Evolutionary conservation across 495 filamentous ascomycete genomes (phyloP), one percentile per base, ranked within the genome.

Genomic region (Penicillium malachiteum): DNA sequence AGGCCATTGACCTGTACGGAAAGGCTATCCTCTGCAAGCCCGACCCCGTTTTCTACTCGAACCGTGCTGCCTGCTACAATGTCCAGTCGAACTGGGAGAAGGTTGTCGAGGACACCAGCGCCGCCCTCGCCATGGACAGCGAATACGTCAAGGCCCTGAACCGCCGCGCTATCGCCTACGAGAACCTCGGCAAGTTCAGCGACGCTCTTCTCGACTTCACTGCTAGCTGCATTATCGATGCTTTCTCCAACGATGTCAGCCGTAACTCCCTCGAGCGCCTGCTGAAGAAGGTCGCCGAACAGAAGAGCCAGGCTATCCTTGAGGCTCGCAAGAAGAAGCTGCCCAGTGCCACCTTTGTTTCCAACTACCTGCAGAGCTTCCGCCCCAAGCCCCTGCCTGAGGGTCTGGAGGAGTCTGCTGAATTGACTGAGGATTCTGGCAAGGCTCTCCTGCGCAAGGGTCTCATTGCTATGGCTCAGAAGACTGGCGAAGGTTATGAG

Each of bases 341-440:
- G 8, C 94, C 95, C 2, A 96, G 91, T 68, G 84, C 93, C 3
- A 97, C 92, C 3, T 97, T 97, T 57, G 92, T 97, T 45, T 91
- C 90, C 59, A 99, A 99, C 78, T 99, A 97, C 72, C 86, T 99
- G 13, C 94, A 97, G 71, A 97, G 94, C 73, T 99, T 97, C 87
- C 86, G 94, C 48, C 73, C 84, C 43, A 86, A 86, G 70, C 75
- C 85, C 34, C 84, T 89, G 10, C 94, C 94, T 10, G 81, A 79
- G 54, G 95, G 92, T 17, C 75, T 99, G 50, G 92, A 93, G 53
- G 89, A 95, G 52, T 77, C 81, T 2, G 85, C 76, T 11, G 88
- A 94, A 42, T 64, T 97, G 33, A 69, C 79, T 37, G 91, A 96
- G 51, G 83, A 87, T 5, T 88, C 84, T 42, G 93, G 95, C 39